A percentile compares a stretch with the other conserved stretches of the same genome.
Conservation (phyloP, 495 filamentous ascomycete species). For the Neurospora sp. region DNA sequence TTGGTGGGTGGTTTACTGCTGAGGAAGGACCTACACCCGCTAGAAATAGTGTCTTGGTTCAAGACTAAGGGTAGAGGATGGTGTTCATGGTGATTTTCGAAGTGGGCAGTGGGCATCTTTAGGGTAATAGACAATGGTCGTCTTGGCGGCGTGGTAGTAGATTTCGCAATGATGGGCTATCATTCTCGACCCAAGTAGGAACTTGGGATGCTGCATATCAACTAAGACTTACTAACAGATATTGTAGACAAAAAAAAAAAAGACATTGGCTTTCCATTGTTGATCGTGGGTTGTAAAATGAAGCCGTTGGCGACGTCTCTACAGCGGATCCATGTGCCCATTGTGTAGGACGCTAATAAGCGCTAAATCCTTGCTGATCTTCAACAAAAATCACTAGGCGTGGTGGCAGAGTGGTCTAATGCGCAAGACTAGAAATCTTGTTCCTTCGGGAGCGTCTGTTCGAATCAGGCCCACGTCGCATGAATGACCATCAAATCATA, state of each 20-base stretch:
- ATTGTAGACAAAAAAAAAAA: not conserved
- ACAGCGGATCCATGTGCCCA: no score
- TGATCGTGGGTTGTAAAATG: not conserved
- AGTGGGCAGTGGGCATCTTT: not conserved
- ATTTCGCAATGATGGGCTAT: not conserved
- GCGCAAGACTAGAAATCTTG: not conserved
- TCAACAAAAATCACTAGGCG: not conserved
- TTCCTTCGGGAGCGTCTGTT: not conserved
- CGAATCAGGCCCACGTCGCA: not conserved
- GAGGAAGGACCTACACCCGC: not conserved
- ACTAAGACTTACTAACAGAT: not conserved
- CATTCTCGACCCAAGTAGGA: not conserved
- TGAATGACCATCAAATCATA: not conserved
- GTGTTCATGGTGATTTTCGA: not conserved
- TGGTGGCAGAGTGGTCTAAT: not conserved
- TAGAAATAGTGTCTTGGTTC: no score
- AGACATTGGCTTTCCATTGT: not conserved
- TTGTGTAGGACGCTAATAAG: not conserved
- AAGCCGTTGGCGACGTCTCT: no score
- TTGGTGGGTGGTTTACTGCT: constrained; percentile 14
- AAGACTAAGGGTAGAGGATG: no score
- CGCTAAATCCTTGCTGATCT: not conserved
- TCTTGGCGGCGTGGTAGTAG: not conserved
- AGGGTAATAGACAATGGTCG: not conserved
- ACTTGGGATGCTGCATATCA: not conserved